phyloP scores from a whole-genome alignment of 2,329 filamentous ascomycete genomes.

The Alternaria tenuissima region DNA sequence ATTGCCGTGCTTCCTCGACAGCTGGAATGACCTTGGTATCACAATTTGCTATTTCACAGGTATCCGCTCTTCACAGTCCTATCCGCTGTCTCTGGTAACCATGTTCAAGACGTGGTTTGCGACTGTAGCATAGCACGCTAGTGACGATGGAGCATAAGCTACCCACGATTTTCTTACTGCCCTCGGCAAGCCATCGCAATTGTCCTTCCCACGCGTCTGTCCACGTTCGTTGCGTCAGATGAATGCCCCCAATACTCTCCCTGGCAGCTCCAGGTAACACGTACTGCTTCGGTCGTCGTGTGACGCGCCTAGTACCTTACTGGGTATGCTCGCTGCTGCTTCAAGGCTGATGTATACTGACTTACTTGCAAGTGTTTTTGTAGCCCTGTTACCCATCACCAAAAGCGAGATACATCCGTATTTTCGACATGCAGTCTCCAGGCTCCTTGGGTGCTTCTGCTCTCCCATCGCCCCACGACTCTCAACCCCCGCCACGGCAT shows the following conservation, averaged over 20 bases:
- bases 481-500: not conserved
- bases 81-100: not conserved
- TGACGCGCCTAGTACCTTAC: slow-evolving; percentile 22
- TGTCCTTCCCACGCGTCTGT: slow-evolving; percentile 20
- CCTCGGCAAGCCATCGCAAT: slow-evolving; percentile 20
- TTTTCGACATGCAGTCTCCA: not conserved
- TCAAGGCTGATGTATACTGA: slow-evolving; percentile 4
- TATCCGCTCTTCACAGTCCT: not conserved
- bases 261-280: slow-evolving; percentile 46
- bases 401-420: not conserved
- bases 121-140: slow-evolving; percentile 12
- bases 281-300: slow-evolving; percentile 29
- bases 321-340: slow-evolving; percentile 21
- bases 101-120: slow-evolving; percentile 6
- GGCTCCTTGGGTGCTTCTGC: not conserved
- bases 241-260: slow-evolving; percentile 47
- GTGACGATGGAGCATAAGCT: slow-evolving; percentile 19
- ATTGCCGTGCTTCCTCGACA: not conserved
- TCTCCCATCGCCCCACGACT: not conserved
- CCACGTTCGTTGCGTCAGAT: slow-evolving; percentile 34
- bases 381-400: not conserved
- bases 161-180: slow-evolving; percentile 20
- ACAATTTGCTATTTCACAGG: not conserved
- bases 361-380: slow-evolving; percentile 1
- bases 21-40: too few species aligned